Conservation (phyloP, 1,284 basidiomycete species). For the Rhodofomes roseus region DNA sequence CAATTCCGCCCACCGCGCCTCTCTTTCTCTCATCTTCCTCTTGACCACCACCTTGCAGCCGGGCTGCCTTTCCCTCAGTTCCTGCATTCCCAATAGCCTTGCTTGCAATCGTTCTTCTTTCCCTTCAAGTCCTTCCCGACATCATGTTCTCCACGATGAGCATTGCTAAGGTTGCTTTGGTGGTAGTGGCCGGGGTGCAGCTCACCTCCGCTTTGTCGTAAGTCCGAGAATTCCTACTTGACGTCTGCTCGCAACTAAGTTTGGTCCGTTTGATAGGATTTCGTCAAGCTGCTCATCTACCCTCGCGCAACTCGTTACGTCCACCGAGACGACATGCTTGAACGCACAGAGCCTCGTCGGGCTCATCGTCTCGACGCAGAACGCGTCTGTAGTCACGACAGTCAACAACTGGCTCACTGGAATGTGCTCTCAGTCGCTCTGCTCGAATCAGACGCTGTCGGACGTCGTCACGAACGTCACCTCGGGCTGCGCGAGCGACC, state of each 20-base stretch:
- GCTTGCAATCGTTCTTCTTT: neutral
- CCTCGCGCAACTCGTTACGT: constrained; percentile 35
- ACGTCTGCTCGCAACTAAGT: constrained; percentile 3
- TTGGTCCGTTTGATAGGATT: constrained; percentile 25
- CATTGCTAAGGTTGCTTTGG: constrained; percentile 2
- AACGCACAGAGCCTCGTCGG: constrained; percentile 44
- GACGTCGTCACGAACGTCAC: constrained; percentile 45
- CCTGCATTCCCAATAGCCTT: neutral
- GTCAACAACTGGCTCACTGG: constrained; percentile 56
- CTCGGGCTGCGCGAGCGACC: constrained; percentile 48
- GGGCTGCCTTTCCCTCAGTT: neutral
- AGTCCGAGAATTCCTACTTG: constrained; percentile 1
- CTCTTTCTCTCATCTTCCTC: neutral
- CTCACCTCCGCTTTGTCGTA: constrained; percentile 11
- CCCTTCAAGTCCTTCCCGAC: neutral
- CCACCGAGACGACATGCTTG: constrained; percentile 49
- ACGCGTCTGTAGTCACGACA: constrained; percentile 45
- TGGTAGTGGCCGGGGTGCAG: constrained; percentile 5
- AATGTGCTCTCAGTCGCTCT: constrained; percentile 50
- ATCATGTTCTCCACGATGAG: constrained; percentile 7
- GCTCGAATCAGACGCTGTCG: constrained; percentile 52
- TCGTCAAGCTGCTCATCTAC: constrained; percentile 36
- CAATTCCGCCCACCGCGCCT: neutral
- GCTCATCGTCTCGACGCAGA: constrained; percentile 34
- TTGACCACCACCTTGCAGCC: constrained; percentile 4